A percentile compares a stretch with the other conserved stretches of the same genome.
These are phyloP conservation scores for Yarrowia phangngaensis DNA, from an alignment of 805 yeast species.

Conservation along the genomic window DNA sequence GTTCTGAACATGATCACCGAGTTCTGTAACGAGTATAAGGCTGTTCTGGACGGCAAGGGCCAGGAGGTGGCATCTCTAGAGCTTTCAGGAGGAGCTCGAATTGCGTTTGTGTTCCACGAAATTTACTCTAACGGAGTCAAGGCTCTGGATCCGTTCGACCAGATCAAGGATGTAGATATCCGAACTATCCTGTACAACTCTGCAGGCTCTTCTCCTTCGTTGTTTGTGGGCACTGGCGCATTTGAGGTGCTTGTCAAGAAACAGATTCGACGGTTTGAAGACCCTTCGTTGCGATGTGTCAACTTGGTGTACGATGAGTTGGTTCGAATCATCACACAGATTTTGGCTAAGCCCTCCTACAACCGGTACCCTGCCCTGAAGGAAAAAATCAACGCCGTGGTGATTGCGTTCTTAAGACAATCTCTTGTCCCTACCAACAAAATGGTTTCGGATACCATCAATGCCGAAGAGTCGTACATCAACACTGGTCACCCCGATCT, in stretches of 20 bases:
- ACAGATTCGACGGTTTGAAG: slow-evolving; percentile 90
- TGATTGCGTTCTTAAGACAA: slow-evolving; percentile 73
- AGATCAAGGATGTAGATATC: slow-evolving; percentile 90
- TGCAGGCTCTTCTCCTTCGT: slow-evolving; percentile 91
- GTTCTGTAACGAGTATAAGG: slow-evolving; percentile 85
- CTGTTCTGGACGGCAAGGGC: slow-evolving; percentile 87
- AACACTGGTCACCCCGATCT: slow-evolving; percentile 98
- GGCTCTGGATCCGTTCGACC: slow-evolving; percentile 93
- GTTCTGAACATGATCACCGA: slow-evolving; percentile 89
- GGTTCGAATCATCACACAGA: slow-evolving; percentile 82
- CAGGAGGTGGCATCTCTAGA: slow-evolving; percentile 85
- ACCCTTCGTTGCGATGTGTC: slow-evolving; percentile 85
- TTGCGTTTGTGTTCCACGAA: slow-evolving; percentile 94
- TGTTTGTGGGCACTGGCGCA: slow-evolving; percentile 96
- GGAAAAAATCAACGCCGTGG: slow-evolving; percentile 76
- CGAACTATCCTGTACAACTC: slow-evolving; percentile 96
- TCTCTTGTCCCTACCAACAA: slow-evolving; percentile 79
- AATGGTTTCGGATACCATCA: slow-evolving; percentile 78
- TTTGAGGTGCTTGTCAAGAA: slow-evolving; percentile 94
- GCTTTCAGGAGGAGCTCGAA: slow-evolving; percentile 96
- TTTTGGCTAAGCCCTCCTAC: slow-evolving; percentile 74
- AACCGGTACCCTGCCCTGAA: slow-evolving; percentile 87
- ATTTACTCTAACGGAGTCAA: slow-evolving; percentile 87
- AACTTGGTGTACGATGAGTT: slow-evolving; percentile 89
- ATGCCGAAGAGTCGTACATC: slow-evolving; percentile 86